A percentile compares a stretch with the other conserved stretches of the same genome.
Conservation (phyloP, 495 filamentous ascomycete species). For the Sphaerosporella brunnea region DNA sequence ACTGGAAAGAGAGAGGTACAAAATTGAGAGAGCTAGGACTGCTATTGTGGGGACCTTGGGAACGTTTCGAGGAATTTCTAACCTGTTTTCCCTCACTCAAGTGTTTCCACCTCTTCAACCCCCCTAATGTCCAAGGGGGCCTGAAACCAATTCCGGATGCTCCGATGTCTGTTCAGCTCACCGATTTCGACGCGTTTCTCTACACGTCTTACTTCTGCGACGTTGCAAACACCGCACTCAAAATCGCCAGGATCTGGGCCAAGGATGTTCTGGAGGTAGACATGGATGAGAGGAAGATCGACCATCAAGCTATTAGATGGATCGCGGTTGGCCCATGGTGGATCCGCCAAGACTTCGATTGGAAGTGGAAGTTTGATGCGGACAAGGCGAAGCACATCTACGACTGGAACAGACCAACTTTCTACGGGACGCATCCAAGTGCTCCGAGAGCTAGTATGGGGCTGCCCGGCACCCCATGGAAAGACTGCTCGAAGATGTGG, state of each 20-base stretch:
- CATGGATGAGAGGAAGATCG: conserved; percentile 1
- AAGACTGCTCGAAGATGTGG: neutral
- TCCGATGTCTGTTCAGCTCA: conserved; percentile 7
- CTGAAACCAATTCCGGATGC: neutral
- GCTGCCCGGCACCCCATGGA: neutral
- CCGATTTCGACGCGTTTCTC: neutral
- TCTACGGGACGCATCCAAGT: neutral
- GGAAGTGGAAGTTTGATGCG: conserved; percentile 15
- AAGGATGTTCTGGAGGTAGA: conserved; percentile 5
- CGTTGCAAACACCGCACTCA: conserved; percentile 5
- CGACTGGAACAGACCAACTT: no score
- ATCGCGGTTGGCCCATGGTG: conserved; percentile 11
- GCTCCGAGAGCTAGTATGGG: neutral
- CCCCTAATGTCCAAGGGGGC: neutral
- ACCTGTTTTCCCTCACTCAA: conserved; percentile 9
- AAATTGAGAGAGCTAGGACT: conserved; percentile 12
- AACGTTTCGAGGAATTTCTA: conserved; percentile 11
- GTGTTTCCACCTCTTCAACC: conserved; percentile 12
- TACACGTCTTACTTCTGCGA: conserved; percentile 6
- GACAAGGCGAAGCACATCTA: conserved; percentile 8
- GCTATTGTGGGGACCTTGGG: conserved; percentile 12
- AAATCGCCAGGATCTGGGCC: conserved; percentile 12
- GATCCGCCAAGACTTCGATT: neutral
- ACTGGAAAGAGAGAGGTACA: conserved; percentile 8
- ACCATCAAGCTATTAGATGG: conserved; percentile 8